Percentiles rank a stretch among this genome's conserved stretches.
Evolutionary conservation across 2,329 filamentous ascomycete genomes (phyloP).

Genomic region (Trichophaea hybrida): DNA sequence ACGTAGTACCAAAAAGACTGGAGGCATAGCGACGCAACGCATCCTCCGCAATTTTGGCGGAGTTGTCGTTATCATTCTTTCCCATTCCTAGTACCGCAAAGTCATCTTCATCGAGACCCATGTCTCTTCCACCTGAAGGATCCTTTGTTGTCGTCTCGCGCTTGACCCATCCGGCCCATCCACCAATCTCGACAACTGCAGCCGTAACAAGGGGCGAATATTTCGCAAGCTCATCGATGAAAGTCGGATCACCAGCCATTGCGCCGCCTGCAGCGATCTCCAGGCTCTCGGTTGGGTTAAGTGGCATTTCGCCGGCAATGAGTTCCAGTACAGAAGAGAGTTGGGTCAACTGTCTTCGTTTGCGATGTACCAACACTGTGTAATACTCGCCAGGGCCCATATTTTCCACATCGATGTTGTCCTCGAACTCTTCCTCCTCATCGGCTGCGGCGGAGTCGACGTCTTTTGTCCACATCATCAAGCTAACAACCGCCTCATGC

Average conservation of each 20-base stretch:
- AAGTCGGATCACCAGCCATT: constrained; percentile 11
- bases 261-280: constrained; percentile 12
- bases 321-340: background rate
- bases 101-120: constrained; percentile 18
- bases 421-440: constrained; percentile 10
- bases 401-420: background rate
- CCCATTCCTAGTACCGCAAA: constrained; percentile 14
- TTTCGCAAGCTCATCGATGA: constrained; percentile 10
- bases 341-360: background rate
- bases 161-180: constrained; percentile 10
- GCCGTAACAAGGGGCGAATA: constrained; percentile 15
- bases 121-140: background rate
- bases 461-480: constrained; percentile 15
- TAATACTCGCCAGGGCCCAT: background rate
- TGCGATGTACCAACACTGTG: background rate
- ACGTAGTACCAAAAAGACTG: constrained; percentile 17
- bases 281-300: constrained; percentile 14
- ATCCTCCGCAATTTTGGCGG: constrained; percentile 5
- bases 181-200: constrained; percentile 18
- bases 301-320: constrained; percentile 11
- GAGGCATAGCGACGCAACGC: constrained; percentile 14
- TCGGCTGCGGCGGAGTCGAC: constrained; percentile 5
- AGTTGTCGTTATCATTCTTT: background rate
- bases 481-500: constrained; percentile 17
- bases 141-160: constrained; percentile 6